A percentile compares a stretch with the other conserved stretches of the same genome.
Conservation (phyloP, 805 yeast genomes). For the Myxozyma neglecta region DNA sequence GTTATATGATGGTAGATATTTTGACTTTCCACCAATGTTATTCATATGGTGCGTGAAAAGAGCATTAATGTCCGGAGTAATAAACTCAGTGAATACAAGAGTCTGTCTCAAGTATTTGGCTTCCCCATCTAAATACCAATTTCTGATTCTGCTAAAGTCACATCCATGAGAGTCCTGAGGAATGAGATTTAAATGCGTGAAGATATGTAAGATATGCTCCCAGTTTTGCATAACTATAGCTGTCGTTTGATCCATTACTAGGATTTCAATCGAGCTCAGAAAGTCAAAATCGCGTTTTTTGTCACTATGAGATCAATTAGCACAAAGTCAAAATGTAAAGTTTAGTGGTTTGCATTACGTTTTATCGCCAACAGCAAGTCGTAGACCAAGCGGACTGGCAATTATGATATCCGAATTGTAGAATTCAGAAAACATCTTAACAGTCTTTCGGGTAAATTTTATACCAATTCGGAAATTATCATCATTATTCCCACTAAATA, state of each 20-base stretch:
- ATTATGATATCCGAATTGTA: conserved; percentile 81
- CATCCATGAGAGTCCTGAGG: conserved; percentile 80
- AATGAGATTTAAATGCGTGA: conserved; percentile 68
- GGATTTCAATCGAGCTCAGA: conserved; percentile 81
- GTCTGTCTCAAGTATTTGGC: conserved; percentile 73
- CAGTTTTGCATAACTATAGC: conserved; percentile 90
- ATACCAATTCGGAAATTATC: conserved; percentile 91
- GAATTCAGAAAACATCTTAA: conserved; percentile 80
- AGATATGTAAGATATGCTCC: conserved; percentile 72
- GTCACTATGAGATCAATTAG: conserved; percentile 34
- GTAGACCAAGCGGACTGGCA: conserved; percentile 89
- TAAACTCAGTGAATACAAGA: conserved; percentile 68
- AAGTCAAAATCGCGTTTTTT: conserved; percentile 73
- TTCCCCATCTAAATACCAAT: conserved; percentile 89
- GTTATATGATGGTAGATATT: conserved; percentile 46
- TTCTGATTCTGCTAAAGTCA: conserved; percentile 86
- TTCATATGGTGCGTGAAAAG: conserved; percentile 45
- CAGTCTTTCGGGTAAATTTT: conserved; percentile 82
- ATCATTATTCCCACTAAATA: conserved; percentile 85
- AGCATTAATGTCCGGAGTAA: conserved; percentile 79
- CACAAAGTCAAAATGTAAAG: conserved; percentile 10
- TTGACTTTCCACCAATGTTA: conserved; percentile 44
- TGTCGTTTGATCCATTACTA: conserved; percentile 79
- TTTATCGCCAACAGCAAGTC: conserved; percentile 70
- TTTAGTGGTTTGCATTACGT: conserved; percentile 31